Conservation (phyloP, 495 filamentous ascomycete species). For the Choiromyces venosus region DNA sequence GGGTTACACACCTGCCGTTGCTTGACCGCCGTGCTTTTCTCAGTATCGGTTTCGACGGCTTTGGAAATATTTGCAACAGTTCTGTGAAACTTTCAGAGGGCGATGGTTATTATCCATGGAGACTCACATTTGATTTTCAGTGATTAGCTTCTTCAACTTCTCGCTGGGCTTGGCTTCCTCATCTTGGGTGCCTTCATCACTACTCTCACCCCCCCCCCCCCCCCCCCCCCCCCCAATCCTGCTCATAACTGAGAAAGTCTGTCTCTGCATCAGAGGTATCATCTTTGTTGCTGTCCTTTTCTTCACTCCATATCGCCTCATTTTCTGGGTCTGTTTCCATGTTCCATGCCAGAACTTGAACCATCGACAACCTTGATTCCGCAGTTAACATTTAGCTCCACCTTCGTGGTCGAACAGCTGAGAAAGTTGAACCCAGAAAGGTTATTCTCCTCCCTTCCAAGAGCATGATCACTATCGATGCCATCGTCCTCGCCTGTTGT, state of each 20-base stretch:
- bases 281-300: constrained; percentile 46
- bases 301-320: constrained; percentile 5
- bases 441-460: constrained; percentile 58
- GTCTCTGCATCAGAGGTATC: constrained; percentile 39
- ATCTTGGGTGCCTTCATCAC: too few relatives aligned
- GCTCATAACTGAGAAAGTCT: too few relatives aligned
- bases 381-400: too few relatives aligned
- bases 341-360: too few relatives aligned
- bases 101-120: background rate
- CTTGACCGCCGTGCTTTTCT: constrained; percentile 80
- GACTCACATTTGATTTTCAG: constrained; percentile 57
- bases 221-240: too few relatives aligned
- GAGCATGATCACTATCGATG: constrained; percentile 59
- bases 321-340: constrained; percentile 26
- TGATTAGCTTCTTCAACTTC: constrained; percentile 63
- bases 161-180: constrained; percentile 46
- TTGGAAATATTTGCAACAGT: constrained; percentile 61
- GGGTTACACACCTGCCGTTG: constrained; percentile 53
- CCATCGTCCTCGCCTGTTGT: constrained; percentile 53
- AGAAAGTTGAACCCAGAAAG: constrained; percentile 52
- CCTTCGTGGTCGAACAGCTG: constrained; percentile 52
- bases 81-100: constrained; percentile 16
- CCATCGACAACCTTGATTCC: too few relatives aligned
- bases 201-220: constrained; percentile 21
- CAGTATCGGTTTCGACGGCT: constrained; percentile 68